Conservation (phyloP, 805 yeast species). For the Debaryomyces prosopidis region DNA sequence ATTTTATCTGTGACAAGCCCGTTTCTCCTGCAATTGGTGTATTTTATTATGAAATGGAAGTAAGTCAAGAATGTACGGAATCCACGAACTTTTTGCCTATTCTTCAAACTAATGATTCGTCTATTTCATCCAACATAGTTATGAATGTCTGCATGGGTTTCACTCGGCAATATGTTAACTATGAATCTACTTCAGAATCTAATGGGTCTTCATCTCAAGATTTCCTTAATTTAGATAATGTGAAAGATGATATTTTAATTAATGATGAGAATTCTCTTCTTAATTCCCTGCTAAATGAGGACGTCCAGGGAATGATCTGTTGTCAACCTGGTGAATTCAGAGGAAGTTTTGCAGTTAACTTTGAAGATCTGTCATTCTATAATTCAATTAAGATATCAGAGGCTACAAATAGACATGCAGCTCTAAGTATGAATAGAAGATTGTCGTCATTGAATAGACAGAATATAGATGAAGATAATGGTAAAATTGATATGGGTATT, state of each 20-base stretch:
- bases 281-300: slow-evolving; percentile 13
- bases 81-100: slow-evolving; percentile 32
- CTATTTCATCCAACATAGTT: slow-evolving; percentile 32
- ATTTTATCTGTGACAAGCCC: slow-evolving; percentile 39
- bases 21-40: slow-evolving; percentile 34
- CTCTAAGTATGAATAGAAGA: slow-evolving; percentile 39
- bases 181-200: slow-evolving; percentile 14
- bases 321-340: slow-evolving; percentile 41
- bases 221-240: slow-evolving; percentile 18
- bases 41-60: slow-evolving; percentile 41
- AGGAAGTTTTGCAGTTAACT: slow-evolving; percentile 43
- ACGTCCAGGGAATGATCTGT: slow-evolving; percentile 25
- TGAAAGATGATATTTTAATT: slow-evolving; percentile 27
- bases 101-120: slow-evolving; percentile 32
- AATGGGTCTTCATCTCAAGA: slow-evolving; percentile 8
- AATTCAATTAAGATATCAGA: slow-evolving; percentile 36
- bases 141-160: slow-evolving; percentile 36
- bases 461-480: slow-evolving; percentile 27
- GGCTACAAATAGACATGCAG: slow-evolving; percentile 26
- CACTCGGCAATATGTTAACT: slow-evolving; percentile 25
- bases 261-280: slow-evolving; percentile 13
- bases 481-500: slow-evolving; percentile 36
- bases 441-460: slow-evolving; percentile 31
- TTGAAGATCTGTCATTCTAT: slow-evolving; percentile 39
- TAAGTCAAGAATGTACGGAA: slow-evolving; percentile 34